phyloP scores from a whole-genome alignment of 129 eudicot species.

The Logfia minima region DNA sequence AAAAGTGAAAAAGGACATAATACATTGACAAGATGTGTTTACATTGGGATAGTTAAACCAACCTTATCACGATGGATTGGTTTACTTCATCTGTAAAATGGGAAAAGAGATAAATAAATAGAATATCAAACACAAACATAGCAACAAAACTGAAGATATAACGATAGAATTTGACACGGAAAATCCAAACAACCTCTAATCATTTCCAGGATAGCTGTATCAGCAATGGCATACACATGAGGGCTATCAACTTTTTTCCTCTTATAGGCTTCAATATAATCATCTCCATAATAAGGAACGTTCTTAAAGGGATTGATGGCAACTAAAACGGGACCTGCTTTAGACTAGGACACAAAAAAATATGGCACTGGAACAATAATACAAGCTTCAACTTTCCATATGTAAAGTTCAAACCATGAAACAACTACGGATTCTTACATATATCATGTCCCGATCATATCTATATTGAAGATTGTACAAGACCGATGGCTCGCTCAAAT shows the following conservation, averaged over 20 bases:
- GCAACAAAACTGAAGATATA: not conserved
- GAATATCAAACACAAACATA: not conserved
- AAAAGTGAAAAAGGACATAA: not conserved
- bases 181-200: slow-evolving; percentile 52
- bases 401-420: slow-evolving; percentile 1
- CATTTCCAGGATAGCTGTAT: slow-evolving; percentile 80
- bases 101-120: slow-evolving; percentile 5
- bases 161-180: not conserved
- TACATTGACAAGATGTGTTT: slow-evolving; percentile 2
- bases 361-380: slow-evolving; percentile 13
- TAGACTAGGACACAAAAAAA: slow-evolving; percentile 51
- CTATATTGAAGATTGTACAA: slow-evolving; percentile 79
- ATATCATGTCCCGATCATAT: slow-evolving; percentile 65
- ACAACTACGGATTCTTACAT: slow-evolving; percentile 51
- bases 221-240: slow-evolving; percentile 94
- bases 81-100: slow-evolving; percentile 76
- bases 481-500: slow-evolving; percentile 81
- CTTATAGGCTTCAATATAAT: slow-evolving; percentile 63
- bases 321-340: slow-evolving; percentile 90
- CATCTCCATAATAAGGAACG: slow-evolving; percentile 64
- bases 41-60: slow-evolving; percentile 24
- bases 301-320: slow-evolving; percentile 85
- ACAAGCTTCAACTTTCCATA: slow-evolving; percentile 23
- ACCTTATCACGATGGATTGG: slow-evolving; percentile 92
- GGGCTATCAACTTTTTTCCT: slow-evolving; percentile 60